Evolutionary conservation across 257 asterid genomes (phyloP).

Genomic region (Solanum pennellii): DNA sequence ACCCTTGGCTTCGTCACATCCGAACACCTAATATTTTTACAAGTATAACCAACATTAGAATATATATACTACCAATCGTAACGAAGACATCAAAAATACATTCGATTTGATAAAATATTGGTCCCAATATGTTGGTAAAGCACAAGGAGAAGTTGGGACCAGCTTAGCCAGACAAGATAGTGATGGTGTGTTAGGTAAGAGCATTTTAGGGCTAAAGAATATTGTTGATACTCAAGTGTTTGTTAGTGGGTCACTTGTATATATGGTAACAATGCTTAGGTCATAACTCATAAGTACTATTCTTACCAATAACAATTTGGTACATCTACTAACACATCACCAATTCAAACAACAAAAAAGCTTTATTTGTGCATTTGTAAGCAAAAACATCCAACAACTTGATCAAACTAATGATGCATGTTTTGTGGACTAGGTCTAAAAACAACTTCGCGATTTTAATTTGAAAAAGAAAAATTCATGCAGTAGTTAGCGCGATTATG

Average conservation of each 20-base stretch:
- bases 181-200: slow-evolving; percentile 8
- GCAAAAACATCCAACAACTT: not conserved
- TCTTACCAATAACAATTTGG: not conserved
- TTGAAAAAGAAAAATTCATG: not conserved
- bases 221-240: not conserved
- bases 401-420: not conserved
- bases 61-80: not conserved
- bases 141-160: not conserved
- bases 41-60: not conserved
- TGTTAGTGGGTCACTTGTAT: not conserved
- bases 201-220: not conserved
- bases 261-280: not conserved
- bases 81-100: not conserved
- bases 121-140: not conserved
- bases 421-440: not conserved
- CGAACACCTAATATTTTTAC: slow-evolving; percentile 48
- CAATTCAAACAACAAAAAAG: not conserved
- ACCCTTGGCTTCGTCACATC: slow-evolving; percentile 71
- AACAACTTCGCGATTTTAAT: too few species aligned
- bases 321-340: not conserved
- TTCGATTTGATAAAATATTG: not conserved
- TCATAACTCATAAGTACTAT: not conserved
- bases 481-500: too few species aligned
- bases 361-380: not conserved
- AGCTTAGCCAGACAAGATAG: not conserved